These are phyloP conservation scores for Taiozyma onychis DNA, from an alignment of 1,139 yeast genomes.

Conservation along the genomic window DNA sequence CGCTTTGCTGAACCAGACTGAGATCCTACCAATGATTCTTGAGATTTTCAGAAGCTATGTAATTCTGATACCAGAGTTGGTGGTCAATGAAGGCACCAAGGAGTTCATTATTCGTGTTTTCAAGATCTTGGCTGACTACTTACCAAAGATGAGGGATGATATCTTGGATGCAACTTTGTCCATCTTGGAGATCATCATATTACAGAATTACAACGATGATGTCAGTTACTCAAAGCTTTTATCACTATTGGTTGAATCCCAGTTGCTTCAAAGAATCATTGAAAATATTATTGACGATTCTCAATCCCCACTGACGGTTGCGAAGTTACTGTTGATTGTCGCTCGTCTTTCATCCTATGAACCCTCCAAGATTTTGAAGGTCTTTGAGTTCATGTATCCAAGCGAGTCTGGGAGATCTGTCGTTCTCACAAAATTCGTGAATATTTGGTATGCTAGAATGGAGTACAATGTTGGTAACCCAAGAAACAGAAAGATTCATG, in stretches of 20 bases:
- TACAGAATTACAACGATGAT: constrained; percentile 9
- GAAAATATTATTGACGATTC: constrained; percentile 43
- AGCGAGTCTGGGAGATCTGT: constrained; percentile 1
- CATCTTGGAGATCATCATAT: constrained; percentile 46
- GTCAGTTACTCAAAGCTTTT: constrained; percentile 27
- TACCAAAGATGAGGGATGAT: constrained; percentile 66
- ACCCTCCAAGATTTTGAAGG: constrained; percentile 41
- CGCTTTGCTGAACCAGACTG: constrained; percentile 62
- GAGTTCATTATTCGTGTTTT: constrained; percentile 39
- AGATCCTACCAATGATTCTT: constrained; percentile 63
- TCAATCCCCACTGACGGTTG: constrained; percentile 41
- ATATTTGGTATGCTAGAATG: constrained; percentile 33
- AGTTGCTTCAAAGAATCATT: constrained; percentile 41
- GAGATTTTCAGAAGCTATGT: constrained; percentile 70
- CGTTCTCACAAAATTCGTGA: constrained; percentile 24
- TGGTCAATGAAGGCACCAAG: constrained; percentile 28
- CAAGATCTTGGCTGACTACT: constrained; percentile 47
- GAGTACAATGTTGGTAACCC: constrained; percentile 58
- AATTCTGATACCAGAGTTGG: constrained; percentile 49
- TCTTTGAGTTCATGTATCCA: constrained; percentile 19
- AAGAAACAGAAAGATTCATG: constrained; percentile 54
- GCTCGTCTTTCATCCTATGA: constrained; percentile 48
- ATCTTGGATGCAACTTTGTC: constrained; percentile 53
- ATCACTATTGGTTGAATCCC: constrained; percentile 38
- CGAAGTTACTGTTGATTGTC: constrained; percentile 47